These are phyloP conservation scores for Cyclotella choctawhatcheeana DNA, from an alignment of 108 stramenopile genomes.

Conservation along the genomic window DNA sequence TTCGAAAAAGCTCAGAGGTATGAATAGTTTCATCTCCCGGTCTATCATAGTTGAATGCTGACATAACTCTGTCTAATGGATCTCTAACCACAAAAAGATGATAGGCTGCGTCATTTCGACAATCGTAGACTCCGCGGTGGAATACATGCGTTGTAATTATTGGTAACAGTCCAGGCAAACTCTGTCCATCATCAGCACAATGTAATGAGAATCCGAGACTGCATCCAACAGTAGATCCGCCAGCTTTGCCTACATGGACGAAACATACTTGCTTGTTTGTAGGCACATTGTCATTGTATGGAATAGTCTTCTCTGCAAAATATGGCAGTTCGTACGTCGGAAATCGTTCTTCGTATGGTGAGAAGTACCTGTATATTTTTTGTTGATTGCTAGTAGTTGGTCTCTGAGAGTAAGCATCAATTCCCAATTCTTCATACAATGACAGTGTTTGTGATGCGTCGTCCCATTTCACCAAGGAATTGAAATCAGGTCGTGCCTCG, in stretches of 20 bases:
- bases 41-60: conserved; percentile 46
- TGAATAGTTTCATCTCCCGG: conserved; percentile 3
- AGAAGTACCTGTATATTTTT: conserved; percentile 28
- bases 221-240: conserved; percentile 45
- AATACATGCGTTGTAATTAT: conserved; percentile 41
- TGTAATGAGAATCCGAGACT: conserved; percentile 45
- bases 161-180: conserved; percentile 19
- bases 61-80: conserved; percentile 34
- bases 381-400: background rate
- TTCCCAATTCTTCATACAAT: conserved; percentile 4
- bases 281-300: conserved; percentile 22
- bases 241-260: conserved; percentile 52
- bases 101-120: conserved; percentile 27
- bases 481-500: background rate
- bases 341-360: conserved; percentile 26
- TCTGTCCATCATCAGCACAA: conserved; percentile 28
- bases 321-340: conserved; percentile 23
- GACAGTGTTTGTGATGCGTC: background rate
- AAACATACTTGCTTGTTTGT: conserved; percentile 36
- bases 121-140: conserved; percentile 49
- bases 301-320: conserved; percentile 38
- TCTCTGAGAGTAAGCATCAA: background rate
- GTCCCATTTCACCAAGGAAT: background rate
- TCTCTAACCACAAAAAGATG: conserved; percentile 45
- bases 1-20: background rate